Evolutionary conservation across 1,284 basidiomycete species (phyloP).

Genomic region (Inonotus obliquus): DNA sequence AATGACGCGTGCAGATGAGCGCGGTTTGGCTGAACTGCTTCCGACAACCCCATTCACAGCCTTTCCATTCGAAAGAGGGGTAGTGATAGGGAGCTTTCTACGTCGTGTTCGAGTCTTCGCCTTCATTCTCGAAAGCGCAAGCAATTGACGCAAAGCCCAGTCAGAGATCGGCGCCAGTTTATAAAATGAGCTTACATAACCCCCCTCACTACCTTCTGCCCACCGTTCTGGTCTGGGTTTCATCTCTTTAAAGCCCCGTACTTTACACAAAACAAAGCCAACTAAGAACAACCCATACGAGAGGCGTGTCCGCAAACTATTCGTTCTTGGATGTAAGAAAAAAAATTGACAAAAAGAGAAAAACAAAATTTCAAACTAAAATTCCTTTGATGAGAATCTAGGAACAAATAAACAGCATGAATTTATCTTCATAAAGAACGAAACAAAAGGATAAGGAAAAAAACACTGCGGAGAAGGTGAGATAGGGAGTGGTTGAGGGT

Average conservation of each 20-base stretch:
- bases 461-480: not conserved
- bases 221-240: too few relatives aligned
- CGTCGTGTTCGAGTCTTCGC: conserved; percentile 7
- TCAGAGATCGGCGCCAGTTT: too few relatives aligned
- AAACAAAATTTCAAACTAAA: not conserved
- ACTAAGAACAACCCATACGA: too few relatives aligned
- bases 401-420: not conserved
- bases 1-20: conserved; percentile 59
- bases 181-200: not conserved
- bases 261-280: too few relatives aligned
- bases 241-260: too few relatives aligned
- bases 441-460: not conserved
- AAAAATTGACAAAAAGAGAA: not conserved
- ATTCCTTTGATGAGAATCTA: too few relatives aligned
- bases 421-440: not conserved
- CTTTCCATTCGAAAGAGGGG: not conserved
- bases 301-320: too few relatives aligned
- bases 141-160: too few relatives aligned
- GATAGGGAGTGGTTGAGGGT: not conserved
- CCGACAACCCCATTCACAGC: not conserved
- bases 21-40: conserved; percentile 38
- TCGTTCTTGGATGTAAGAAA: not conserved
- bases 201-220: too few relatives aligned
- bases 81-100: conserved; percentile 18
- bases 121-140: conserved; percentile 2